Evolutionary conservation across 73 alveolate species (phyloP).

Genomic region (Tetrahymena borealis): DNA sequence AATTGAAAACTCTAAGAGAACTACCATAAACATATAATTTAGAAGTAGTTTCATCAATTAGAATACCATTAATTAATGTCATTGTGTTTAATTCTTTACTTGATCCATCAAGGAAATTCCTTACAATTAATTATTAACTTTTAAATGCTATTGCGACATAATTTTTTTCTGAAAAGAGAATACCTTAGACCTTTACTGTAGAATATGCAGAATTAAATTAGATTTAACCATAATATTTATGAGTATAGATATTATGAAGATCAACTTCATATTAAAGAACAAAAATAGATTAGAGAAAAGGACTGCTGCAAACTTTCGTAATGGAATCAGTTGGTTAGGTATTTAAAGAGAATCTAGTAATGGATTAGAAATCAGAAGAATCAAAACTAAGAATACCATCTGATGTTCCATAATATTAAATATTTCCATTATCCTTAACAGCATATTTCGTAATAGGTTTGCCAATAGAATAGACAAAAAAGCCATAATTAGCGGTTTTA

Average conservation of each 20-base stretch:
- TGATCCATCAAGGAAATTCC: neutral
- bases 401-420: neutral
- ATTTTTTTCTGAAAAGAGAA: neutral
- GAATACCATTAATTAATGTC: neutral
- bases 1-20: neutral
- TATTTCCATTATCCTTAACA: neutral
- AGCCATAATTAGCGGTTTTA: neutral
- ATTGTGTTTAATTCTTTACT: neutral
- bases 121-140: neutral
- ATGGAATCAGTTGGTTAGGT: neutral
- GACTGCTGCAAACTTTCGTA: neutral
- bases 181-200: neutral
- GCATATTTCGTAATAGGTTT: neutral
- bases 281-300: neutral
- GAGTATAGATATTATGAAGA: neutral
- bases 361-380: neutral
- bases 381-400: neutral
- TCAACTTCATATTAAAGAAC: neutral
- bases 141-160: neutral
- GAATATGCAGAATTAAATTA: neutral
- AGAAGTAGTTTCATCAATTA: neutral
- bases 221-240: neutral
- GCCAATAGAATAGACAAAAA: neutral
- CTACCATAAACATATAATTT: neutral
- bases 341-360: neutral